Percentiles rank a stretch among this genome's conserved stretches.
Conservation (phyloP, 1,139 yeast species). For the Komagataea norvegica region DNA sequence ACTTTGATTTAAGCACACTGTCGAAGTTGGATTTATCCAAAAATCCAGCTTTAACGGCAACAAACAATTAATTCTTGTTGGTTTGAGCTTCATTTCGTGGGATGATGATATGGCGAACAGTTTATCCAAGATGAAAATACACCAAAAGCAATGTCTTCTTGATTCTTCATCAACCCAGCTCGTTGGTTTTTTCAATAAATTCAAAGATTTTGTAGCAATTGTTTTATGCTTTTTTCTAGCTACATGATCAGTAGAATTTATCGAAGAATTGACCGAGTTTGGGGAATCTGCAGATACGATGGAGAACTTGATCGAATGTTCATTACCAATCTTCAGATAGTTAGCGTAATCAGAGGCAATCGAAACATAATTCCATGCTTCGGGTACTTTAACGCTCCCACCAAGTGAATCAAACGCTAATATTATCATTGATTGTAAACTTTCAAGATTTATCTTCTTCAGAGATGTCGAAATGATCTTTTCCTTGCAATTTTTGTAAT, state of each 20-base stretch:
- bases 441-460: constrained; percentile 19
- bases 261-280: constrained; percentile 14
- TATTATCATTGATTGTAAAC: constrained; percentile 18
- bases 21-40: constrained; percentile 11
- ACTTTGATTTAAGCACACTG: constrained; percentile 3
- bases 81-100: constrained; percentile 20
- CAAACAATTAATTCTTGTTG: constrained; percentile 14
- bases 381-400: constrained; percentile 23
- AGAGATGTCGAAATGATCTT: constrained; percentile 17
- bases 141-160: constrained; percentile 25
- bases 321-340: constrained; percentile 19
- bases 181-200: constrained; percentile 16
- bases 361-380: constrained; percentile 25
- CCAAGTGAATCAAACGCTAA: constrained; percentile 21
- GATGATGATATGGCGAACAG: constrained; percentile 22
- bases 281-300: constrained; percentile 18
- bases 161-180: constrained; percentile 23
- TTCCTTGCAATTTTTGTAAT: constrained; percentile 18
- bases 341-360: constrained; percentile 24
- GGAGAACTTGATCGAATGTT: constrained; percentile 13
- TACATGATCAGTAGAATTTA: constrained; percentile 11
- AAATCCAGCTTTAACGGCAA: constrained; percentile 15
- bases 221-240: constrained; percentile 17
- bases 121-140: constrained; percentile 22
- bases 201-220: constrained; percentile 17